phyloP scores from a whole-genome alignment of 257 asterid species.

The Petunia secreta region DNA sequence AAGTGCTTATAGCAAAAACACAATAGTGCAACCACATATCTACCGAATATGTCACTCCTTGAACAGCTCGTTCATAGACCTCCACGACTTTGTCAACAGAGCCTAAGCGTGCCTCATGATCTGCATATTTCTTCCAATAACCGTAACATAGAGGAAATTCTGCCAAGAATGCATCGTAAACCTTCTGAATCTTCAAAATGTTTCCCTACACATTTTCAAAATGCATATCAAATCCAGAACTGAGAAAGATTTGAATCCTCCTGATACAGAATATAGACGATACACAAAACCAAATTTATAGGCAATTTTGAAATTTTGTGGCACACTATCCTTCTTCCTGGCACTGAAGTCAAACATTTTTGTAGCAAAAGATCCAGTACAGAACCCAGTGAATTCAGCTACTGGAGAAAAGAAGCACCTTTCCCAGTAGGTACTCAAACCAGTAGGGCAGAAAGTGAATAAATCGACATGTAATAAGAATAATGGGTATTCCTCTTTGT shows the following conservation, averaged over 20 bases:
- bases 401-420: background rate
- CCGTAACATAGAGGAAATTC: slow-evolving; percentile 99
- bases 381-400: background rate
- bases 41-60: slow-evolving; percentile 97
- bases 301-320: slow-evolving; percentile 3
- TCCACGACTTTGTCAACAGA: slow-evolving; percentile 86
- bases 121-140: slow-evolving; percentile 99
- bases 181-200: slow-evolving; percentile 75
- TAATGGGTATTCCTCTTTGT: background rate
- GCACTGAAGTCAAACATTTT: background rate
- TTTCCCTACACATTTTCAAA: slow-evolving; percentile 54
- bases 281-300: background rate
- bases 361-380: background rate
- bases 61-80: slow-evolving; percentile 95
- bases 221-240: background rate
- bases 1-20: slow-evolving; percentile 79
- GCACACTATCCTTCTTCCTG: background rate
- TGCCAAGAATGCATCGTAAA: slow-evolving; percentile 85
- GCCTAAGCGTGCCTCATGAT: slow-evolving; percentile 92
- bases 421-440: background rate
- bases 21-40: slow-evolving; percentile 99
- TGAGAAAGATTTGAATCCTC: background rate
- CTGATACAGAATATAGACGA: background rate
- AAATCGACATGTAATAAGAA: slow-evolving; percentile 20
- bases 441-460: background rate